Evolutionary conservation across 495 filamentous ascomycete genomes (phyloP).

Genomic region (Sordaria brevicollis): DNA sequence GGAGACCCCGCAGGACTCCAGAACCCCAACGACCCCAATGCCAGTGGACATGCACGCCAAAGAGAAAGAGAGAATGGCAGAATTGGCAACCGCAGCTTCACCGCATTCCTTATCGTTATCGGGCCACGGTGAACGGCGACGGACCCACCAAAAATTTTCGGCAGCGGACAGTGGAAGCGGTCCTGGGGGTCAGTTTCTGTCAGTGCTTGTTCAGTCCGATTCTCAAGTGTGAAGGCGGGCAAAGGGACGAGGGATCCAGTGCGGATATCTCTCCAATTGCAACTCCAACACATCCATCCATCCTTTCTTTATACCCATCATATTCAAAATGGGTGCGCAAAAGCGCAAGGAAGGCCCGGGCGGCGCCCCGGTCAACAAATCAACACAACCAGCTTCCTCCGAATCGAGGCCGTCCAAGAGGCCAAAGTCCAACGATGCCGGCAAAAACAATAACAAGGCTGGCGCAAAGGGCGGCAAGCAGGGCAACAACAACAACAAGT

Average conservation of each 20-base stretch:
- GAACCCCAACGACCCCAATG: background rate
- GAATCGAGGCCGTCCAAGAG: slow-evolving; percentile 33
- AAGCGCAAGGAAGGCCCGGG: slow-evolving; percentile 39
- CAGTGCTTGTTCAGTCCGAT: background rate
- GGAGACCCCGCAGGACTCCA: background rate
- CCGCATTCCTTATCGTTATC: slow-evolving; percentile 26
- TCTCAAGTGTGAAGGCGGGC: slow-evolving; percentile 9
- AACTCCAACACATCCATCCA: background rate
- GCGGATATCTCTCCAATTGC: slow-evolving; percentile 13
- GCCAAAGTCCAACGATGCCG: slow-evolving; percentile 28
- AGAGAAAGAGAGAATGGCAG: background rate
- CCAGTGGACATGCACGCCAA: background rate
- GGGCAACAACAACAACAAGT: slow-evolving; percentile 8
- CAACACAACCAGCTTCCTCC: slow-evolving; percentile 16
- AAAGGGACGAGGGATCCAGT: slow-evolving; percentile 6
- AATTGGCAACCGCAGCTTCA: background rate
- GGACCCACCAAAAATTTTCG: slow-evolving; percentile 22
- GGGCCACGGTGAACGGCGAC: background rate
- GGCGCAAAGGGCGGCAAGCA: slow-evolving; percentile 14
- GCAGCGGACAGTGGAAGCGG: background rate
- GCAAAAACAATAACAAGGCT: slow-evolving; percentile 13
- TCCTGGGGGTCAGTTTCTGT: slow-evolving; percentile 10
- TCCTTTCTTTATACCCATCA: background rate
- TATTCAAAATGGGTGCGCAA: slow-evolving; percentile 28
- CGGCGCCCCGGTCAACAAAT: slow-evolving; percentile 27